A percentile compares a stretch with the other conserved stretches of the same genome.
Evolutionary conservation across 2,329 filamentous ascomycete species (phyloP).

Genomic region (Epichloe amarillans): DNA sequence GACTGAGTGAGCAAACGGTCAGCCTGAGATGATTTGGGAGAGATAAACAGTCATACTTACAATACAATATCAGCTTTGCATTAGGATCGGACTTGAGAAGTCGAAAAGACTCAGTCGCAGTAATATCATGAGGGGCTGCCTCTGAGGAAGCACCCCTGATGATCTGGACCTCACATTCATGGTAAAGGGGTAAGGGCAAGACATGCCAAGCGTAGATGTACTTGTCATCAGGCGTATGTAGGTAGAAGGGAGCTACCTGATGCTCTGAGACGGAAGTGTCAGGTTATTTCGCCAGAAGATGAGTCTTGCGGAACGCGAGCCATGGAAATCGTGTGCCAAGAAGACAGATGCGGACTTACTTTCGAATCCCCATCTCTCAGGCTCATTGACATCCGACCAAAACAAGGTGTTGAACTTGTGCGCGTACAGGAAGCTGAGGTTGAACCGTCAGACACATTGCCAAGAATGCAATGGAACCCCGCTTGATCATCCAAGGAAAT

Average conservation of each 20-base stretch:
- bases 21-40: not conserved
- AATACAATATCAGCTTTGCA: constrained; percentile 50
- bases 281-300: not conserved
- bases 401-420: constrained; percentile 63
- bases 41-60: constrained; percentile 26
- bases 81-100: constrained; percentile 50
- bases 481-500: not conserved
- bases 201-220: constrained; percentile 84
- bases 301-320: not conserved
- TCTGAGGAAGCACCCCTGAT: constrained; percentile 36
- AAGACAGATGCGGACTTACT: constrained; percentile 32
- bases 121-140: constrained; percentile 33
- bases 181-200: constrained; percentile 64
- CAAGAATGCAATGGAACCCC: not conserved
- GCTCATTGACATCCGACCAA: constrained; percentile 60
- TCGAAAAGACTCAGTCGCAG: constrained; percentile 42
- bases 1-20: constrained; percentile 25
- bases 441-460: not conserved
- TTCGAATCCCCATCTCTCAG: constrained; percentile 76
- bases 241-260: constrained; percentile 74
- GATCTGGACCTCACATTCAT: constrained; percentile 53
- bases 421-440: constrained; percentile 61
- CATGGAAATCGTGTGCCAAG: not conserved
- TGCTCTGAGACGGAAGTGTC: constrained; percentile 40
- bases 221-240: constrained; percentile 63